Evolutionary conservation across 306 rosid species (phyloP).

Genomic region (Quercus bicolor): DNA sequence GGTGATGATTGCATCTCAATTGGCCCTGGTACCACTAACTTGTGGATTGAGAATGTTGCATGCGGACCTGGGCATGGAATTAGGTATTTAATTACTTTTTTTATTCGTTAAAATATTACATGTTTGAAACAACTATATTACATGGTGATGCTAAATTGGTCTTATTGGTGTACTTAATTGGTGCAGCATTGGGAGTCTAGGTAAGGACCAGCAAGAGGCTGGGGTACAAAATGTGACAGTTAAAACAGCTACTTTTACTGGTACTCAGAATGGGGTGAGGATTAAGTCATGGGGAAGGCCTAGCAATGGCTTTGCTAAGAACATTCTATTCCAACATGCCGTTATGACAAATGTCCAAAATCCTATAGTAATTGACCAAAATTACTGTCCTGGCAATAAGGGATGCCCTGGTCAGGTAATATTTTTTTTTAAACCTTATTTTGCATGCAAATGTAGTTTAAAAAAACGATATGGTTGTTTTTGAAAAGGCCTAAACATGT

Average conservation of each 20-base stretch:
- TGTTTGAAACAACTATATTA: not conserved
- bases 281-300: slow-evolving; percentile 56
- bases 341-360: too few species aligned
- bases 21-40: too few species aligned
- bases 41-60: slow-evolving; percentile 48
- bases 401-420: slow-evolving; percentile 43
- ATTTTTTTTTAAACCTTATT: not conserved
- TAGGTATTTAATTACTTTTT: slow-evolving; percentile 21
- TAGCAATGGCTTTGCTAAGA: too few species aligned
- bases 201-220: slow-evolving; percentile 24
- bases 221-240: slow-evolving; percentile 65
- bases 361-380: slow-evolving; percentile 43
- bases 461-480: not conserved
- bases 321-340: too few species aligned
- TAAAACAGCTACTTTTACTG: slow-evolving; percentile 25
- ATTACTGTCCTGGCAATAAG: slow-evolving; percentile 40
- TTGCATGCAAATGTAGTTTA: too few species aligned
- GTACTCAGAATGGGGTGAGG: slow-evolving; percentile 44
- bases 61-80: slow-evolving; percentile 74
- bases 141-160: not conserved
- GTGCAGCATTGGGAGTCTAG: slow-evolving; percentile 56
- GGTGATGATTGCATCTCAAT: too few species aligned
- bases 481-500: not conserved
- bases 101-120: not conserved
- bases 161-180: not conserved